Percentiles rank a stretch among this genome's conserved stretches.
Conservation (phyloP, 805 yeast species). For the Candida boleticola region DNA sequence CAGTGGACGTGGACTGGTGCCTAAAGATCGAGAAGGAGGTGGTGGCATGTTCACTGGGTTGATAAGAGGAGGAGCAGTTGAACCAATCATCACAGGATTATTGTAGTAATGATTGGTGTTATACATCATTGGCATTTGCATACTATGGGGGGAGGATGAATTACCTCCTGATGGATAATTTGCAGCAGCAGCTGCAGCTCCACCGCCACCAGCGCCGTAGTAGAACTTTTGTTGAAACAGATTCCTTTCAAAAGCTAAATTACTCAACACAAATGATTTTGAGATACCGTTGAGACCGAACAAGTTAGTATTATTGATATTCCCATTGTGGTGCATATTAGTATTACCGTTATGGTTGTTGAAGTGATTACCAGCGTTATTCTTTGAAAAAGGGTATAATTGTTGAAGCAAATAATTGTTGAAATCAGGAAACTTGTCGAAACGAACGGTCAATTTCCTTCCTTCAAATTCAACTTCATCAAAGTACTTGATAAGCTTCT, state of each 20-base stretch:
- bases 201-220: slow-evolving; percentile 16
- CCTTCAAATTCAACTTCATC: slow-evolving; percentile 59
- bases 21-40: not conserved
- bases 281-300: slow-evolving; percentile 6
- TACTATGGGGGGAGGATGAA: not conserved
- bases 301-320: slow-evolving; percentile 2
- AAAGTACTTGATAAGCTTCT: slow-evolving; percentile 46
- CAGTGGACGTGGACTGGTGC: not conserved
- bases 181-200: not conserved
- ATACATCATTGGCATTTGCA: slow-evolving; percentile 3
- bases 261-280: slow-evolving; percentile 12
- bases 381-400: slow-evolving; percentile 11
- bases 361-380: not conserved
- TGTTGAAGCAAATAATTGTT: slow-evolving; percentile 29
- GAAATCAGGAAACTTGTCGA: slow-evolving; percentile 51
- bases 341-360: not conserved
- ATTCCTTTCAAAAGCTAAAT: slow-evolving; percentile 31
- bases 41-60: not conserved
- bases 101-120: not conserved
- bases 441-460: slow-evolving; percentile 57
- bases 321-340: not conserved
- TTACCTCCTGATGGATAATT: not conserved
- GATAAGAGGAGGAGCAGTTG: not conserved
- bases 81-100: not conserved
- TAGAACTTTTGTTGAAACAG: slow-evolving; percentile 31